These are phyloP conservation scores for Metrosideros polymorpha DNA, from an alignment of 441 rosid genomes.

Conservation along the genomic window DNA sequence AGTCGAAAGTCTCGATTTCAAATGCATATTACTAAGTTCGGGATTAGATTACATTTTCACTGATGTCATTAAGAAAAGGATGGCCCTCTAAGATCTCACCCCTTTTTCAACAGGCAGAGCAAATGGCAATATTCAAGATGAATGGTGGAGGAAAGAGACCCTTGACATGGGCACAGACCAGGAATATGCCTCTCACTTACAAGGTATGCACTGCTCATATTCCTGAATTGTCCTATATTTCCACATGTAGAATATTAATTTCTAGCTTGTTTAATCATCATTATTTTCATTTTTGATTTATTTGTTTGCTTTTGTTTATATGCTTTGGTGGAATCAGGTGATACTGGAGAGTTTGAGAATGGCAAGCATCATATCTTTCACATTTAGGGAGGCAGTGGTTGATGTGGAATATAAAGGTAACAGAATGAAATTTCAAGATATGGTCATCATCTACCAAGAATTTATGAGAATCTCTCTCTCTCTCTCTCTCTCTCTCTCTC, in stretches of 20 bases:
- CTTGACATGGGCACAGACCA: constrained; percentile 74
- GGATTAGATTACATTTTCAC: background rate
- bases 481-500: background rate
- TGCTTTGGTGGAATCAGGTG: constrained; percentile 32
- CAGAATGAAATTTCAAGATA: background rate
- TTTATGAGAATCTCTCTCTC: background rate
- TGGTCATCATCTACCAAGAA: background rate
- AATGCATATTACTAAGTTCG: background rate
- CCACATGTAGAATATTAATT: background rate
- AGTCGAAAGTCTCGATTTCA: background rate
- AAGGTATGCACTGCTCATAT: constrained; percentile 28
- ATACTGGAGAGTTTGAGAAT: constrained; percentile 76
- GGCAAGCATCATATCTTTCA: constrained; percentile 93
- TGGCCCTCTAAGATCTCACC: background rate
- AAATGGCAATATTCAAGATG: constrained; percentile 36
- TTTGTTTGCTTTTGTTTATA: background rate
- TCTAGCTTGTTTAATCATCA: background rate
- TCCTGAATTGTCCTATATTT: background rate
- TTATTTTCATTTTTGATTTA: background rate
- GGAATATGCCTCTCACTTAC: constrained; percentile 67
- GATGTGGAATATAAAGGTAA: constrained; percentile 90
- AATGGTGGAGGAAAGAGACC: constrained; percentile 37
- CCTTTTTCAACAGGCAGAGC: constrained; percentile 57
- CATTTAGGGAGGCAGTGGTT: constrained; percentile 83
- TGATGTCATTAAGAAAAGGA: background rate